Percentiles rank a stretch among this genome's conserved stretches.
These are phyloP conservation scores for Hysterium pulicare DNA, from an alignment of 2,329 filamentous ascomycete species.

Conservation along the genomic window DNA sequence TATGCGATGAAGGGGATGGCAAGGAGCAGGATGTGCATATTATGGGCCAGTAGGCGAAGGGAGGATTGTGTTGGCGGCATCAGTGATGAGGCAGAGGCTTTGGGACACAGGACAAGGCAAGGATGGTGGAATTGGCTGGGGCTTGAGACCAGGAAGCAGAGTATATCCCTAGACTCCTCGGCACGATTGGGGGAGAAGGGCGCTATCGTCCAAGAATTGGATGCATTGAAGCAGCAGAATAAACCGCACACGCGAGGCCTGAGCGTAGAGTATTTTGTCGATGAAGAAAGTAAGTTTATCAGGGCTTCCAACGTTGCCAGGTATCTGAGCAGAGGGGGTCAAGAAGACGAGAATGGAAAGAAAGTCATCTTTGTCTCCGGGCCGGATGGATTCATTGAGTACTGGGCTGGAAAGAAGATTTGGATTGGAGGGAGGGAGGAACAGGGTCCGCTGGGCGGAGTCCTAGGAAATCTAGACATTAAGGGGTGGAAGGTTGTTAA, in stretches of 20 bases:
- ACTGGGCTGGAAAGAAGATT: constrained; percentile 75
- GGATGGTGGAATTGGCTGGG: constrained; percentile 29
- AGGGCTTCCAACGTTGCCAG: constrained; percentile 35
- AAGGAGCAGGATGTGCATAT: constrained; percentile 58
- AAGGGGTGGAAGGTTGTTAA: constrained; percentile 59
- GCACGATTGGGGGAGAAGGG: constrained; percentile 32
- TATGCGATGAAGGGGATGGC: constrained; percentile 54
- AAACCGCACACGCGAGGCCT: constrained; percentile 17
- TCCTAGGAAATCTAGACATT: constrained; percentile 60
- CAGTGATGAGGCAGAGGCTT: constrained; percentile 43
- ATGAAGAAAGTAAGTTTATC: constrained; percentile 72
- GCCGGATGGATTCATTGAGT: constrained; percentile 81
- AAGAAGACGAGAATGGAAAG: constrained; percentile 42
- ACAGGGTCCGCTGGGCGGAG: constrained; percentile 70
- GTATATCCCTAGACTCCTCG: background rate
- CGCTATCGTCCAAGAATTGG: constrained; percentile 60
- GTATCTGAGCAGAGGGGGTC: constrained; percentile 10
- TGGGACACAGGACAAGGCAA: no score
- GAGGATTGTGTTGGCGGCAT: constrained; percentile 64
- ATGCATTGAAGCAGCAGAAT: constrained; percentile 53
- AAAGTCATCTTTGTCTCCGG: constrained; percentile 82
- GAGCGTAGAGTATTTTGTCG: constrained; percentile 72
- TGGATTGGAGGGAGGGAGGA: constrained; percentile 70
- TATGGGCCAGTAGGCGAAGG: constrained; percentile 74
- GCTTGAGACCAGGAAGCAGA: constrained; percentile 8